These are phyloP conservation scores for Lasiodiplodia sp. DNA, from an alignment of 2,329 filamentous ascomycete genomes.

Conservation along the genomic window DNA sequence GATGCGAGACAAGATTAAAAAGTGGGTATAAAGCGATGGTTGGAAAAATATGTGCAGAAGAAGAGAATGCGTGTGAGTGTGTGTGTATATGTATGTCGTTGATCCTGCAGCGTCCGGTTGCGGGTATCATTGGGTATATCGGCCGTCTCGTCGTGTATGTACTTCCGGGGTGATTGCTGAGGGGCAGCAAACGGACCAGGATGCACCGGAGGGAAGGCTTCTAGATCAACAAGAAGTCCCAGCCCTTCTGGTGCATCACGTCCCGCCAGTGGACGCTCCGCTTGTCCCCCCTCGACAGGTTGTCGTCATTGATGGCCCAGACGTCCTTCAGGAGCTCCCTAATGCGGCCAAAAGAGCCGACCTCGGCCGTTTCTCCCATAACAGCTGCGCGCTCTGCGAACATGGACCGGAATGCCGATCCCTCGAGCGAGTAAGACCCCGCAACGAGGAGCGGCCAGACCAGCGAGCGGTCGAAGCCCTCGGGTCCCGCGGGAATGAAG, in stretches of 20 bases:
- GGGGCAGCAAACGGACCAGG: slow-evolving; percentile 41
- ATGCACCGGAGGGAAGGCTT: slow-evolving; percentile 36
- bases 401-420: slow-evolving; percentile 77
- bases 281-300: slow-evolving; percentile 54
- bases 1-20: slow-evolving; percentile 41
- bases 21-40: slow-evolving; percentile 49
- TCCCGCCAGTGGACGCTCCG: slow-evolving; percentile 92
- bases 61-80: slow-evolving; percentile 30
- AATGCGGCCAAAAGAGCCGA: slow-evolving; percentile 87
- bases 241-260: slow-evolving; percentile 87
- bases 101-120: slow-evolving; percentile 16
- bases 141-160: slow-evolving; percentile 30
- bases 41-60: slow-evolving; percentile 43
- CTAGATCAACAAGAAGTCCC: slow-evolving; percentile 91
- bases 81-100: slow-evolving; percentile 35
- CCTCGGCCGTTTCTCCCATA: slow-evolving; percentile 77
- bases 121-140: slow-evolving; percentile 29
- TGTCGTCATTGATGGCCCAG: slow-evolving; percentile 78
- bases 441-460: slow-evolving; percentile 93
- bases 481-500: slow-evolving; percentile 79
- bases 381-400: slow-evolving; percentile 77
- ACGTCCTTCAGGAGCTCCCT: slow-evolving; percentile 79
- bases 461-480: slow-evolving; percentile 87
- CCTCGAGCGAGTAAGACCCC: slow-evolving; percentile 76
- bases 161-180: slow-evolving; percentile 24